Evolutionary conservation across 768 basidiomycete species (phyloP), one percentile per base, ranked within the genome.

Genomic region (Mycena albidolilacea): DNA sequence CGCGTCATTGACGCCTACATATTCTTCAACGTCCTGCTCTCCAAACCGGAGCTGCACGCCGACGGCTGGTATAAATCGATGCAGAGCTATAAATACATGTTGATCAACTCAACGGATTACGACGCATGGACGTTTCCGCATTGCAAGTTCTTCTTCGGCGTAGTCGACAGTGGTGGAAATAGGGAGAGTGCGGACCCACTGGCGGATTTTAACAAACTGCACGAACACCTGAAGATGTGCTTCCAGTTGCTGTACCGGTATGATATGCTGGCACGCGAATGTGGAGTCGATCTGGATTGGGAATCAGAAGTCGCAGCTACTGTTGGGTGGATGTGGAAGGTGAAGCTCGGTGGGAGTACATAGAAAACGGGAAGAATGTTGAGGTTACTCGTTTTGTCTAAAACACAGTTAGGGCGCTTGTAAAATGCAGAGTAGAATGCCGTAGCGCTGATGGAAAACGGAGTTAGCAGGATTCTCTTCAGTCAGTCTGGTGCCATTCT

Each of bases 241-340:
- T 86, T 86, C 71, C 76, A 72, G 5, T 41, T 85, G 9, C 64
- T 86, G 50, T 87, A 85, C 72, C 77, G 77, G 19, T 86, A 84
- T 69, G 83, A 85, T 72, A 69, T 84, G 69, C 41, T 86, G 19
- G 62, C 80, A 55, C 73, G 77, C 35, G 85, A 85, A 69, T 85
- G 83, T 71, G 84, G 82, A 10, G 37, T 77, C 23, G 75, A 79
- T 15, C 74, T 81, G 7, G 60, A 73, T 1, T 84, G 82, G 83
- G 83, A 83, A 61, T 55, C 50, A 17, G 75, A 79, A 41, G 63
- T 82, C 44, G 75, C 68, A 17, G 5, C 14, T 4, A 39, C 52
- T 1, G 57, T 66, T 43, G 35, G 21, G 9, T 2, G n/a, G 15
- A 1, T 70, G 30, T 74, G 73, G 73, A 37, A 17, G 17, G 19